Percentiles rank a stretch among this genome's conserved stretches.
Conservation (phyloP, 139 green algal species). For the Haematococcus lacustris region DNA sequence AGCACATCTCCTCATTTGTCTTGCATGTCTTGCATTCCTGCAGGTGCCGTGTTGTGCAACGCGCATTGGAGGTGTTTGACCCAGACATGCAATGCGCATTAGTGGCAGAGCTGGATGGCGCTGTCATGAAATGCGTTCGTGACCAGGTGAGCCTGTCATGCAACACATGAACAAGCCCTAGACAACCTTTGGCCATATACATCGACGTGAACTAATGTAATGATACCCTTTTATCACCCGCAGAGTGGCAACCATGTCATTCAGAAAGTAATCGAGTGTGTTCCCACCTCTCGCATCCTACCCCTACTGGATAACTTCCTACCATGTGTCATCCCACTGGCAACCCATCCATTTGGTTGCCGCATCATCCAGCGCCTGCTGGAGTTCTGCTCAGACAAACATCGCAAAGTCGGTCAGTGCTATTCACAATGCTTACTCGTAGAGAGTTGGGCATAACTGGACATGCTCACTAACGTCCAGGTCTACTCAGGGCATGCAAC, state of each 20-base stretch:
- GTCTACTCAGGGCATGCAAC: no score
- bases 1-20: no score
- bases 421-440: no score
- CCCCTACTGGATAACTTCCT: slow-evolving; percentile 64
- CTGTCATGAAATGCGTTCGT: slow-evolving; percentile 71
- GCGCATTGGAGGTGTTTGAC: slow-evolving; percentile 58
- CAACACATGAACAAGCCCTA: neutral
- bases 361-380: slow-evolving; percentile 90
- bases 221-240: no score
- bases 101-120: slow-evolving; percentile 40
- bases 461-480: no score
- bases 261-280: slow-evolving; percentile 86
- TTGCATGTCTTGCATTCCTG: no score
- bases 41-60: slow-evolving; percentile 93
- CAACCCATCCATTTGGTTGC: slow-evolving; percentile 85
- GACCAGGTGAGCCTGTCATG: slow-evolving; percentile 79
- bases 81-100: slow-evolving; percentile 16
- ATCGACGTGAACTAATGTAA: no score
- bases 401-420: slow-evolving; percentile 10
- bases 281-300: slow-evolving; percentile 55
- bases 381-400: slow-evolving; percentile 66
- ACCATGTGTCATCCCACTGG: slow-evolving; percentile 61
- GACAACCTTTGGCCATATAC: no score
- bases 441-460: no score
- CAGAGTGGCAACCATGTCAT: slow-evolving; percentile 95